These are phyloP conservation scores for Podospora conica DNA, from an alignment of 495 filamentous ascomycete genomes.

Conservation along the genomic window DNA sequence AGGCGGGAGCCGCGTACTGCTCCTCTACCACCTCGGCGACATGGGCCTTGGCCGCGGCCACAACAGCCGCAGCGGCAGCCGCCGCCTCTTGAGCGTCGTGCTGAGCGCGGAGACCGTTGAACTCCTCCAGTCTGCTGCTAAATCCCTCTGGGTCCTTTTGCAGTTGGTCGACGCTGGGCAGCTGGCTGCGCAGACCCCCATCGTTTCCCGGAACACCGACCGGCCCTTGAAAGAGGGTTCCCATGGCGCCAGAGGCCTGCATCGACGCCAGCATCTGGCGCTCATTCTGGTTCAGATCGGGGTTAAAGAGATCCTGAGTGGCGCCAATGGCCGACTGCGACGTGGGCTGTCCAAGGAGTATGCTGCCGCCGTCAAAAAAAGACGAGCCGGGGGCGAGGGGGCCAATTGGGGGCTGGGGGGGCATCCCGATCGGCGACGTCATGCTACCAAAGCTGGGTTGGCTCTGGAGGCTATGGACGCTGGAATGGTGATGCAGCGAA, in stretches of 20 bases:
- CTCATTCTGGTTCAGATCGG: constrained; percentile 39
- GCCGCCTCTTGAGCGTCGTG: constrained; percentile 43
- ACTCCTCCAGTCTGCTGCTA: constrained; percentile 48
- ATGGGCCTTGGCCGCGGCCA: background rate
- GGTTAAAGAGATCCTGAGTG: constrained; percentile 41
- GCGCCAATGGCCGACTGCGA: constrained; percentile 17
- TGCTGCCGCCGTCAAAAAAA: constrained; percentile 62
- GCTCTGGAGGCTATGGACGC: constrained; percentile 90
- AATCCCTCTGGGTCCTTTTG: constrained; percentile 47
- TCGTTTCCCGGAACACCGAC: constrained; percentile 28
- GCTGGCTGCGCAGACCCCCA: constrained; percentile 30
- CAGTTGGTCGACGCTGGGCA: constrained; percentile 39
- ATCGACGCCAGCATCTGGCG: constrained; percentile 37
- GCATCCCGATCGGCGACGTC: constrained; percentile 73
- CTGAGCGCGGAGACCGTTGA: constrained; percentile 52
- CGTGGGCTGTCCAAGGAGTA: constrained; percentile 12
- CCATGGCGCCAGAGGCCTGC: constrained; percentile 29
- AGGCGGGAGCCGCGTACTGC: background rate
- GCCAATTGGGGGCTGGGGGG: constrained; percentile 63
- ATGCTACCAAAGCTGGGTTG: constrained; percentile 93
- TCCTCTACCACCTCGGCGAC: constrained; percentile 15
- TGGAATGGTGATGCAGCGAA: constrained; percentile 82
- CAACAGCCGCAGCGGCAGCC: constrained; percentile 2
- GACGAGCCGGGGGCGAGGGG: constrained; percentile 43
- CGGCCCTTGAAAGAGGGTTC: constrained; percentile 30